Evolutionary conservation across 148 eudicot genomes (phyloP).

Genomic region (Chenopodium album): DNA sequence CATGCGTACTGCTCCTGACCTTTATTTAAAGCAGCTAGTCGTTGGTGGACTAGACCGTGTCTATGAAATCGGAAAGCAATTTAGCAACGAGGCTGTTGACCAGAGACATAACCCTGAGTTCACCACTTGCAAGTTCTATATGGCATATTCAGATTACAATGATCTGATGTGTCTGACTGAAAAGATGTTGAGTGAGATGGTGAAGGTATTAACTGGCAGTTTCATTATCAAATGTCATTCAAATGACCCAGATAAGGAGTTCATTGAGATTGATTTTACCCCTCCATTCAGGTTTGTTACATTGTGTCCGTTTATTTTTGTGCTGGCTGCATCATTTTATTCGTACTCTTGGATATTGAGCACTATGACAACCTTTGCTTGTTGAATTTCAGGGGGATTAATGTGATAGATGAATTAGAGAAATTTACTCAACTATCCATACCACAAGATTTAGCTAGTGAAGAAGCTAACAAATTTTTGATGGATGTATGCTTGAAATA

Average conservation of each 20-base stretch:
- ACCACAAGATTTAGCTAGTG: slow-evolving; percentile 76
- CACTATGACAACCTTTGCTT: neutral
- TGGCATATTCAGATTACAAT: slow-evolving; percentile 89
- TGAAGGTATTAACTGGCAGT: slow-evolving; percentile 85
- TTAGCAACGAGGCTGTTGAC: slow-evolving; percentile 87
- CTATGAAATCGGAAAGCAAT: slow-evolving; percentile 90
- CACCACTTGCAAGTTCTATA: slow-evolving; percentile 83
- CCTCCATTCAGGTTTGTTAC: slow-evolving; percentile 86
- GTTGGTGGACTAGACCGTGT: slow-evolving; percentile 92
- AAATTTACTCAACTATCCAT: slow-evolving; percentile 75
- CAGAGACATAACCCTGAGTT: slow-evolving; percentile 87
- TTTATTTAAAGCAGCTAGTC: slow-evolving; percentile 79
- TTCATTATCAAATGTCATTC: slow-evolving; percentile 30
- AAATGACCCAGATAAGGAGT: slow-evolving; percentile 58
- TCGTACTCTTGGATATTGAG: neutral
- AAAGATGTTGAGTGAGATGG: slow-evolving; percentile 68
- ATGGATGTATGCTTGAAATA: slow-evolving; percentile 63
- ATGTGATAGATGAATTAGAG: slow-evolving; percentile 87
- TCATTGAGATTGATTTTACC: slow-evolving; percentile 87
- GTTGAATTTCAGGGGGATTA: slow-evolving; percentile 58
- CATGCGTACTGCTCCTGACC: slow-evolving; percentile 84
- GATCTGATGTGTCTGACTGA: slow-evolving; percentile 84
- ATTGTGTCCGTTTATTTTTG: neutral
- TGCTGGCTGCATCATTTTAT: neutral
- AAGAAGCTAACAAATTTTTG: slow-evolving; percentile 70